Base-by-base conservation (phyloP, 2,329 filamentous ascomycete genomes). In the Aspergillus sp. region DNA sequence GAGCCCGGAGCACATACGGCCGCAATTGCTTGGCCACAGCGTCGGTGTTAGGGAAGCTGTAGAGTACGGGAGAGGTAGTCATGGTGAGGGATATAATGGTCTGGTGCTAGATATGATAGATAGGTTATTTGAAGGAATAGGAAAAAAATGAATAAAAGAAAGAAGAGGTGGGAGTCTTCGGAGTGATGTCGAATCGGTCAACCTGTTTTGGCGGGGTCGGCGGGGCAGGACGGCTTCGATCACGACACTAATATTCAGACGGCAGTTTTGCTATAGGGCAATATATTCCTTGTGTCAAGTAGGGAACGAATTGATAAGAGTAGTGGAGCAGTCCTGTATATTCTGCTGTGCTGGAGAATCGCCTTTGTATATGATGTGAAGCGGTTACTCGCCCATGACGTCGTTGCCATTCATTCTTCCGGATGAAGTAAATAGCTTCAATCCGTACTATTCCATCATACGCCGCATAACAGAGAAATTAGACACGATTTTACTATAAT, bases 1-100 rank as follows among this genome's bases (percentile, higher is more conserved):
- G 91, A 61, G 80, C 83, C 60, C 86, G 80, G 60, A 96, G 78
- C 60, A 97, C 76, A 71, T 94, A 96, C 59, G 81, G 74, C 64
- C 90, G 86, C 59, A 98, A 81, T 55, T 85, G 84, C 32, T 79
- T 74, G 17, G 90, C 88, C 57, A 98, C 83, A 51, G 81, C 76
- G 56, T 82, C 78, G 62, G 79, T 73, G 69, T 77, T 78, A 57
- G 82, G 74, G 72, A 94, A 97, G 58, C 86, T 82, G 78, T 87
- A 95, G 61, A 98, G 85, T 59, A 78, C 81, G 57, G 80, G 70
- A 52, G 67, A 60, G 50, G 62, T 54, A 30, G 65, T 59, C 73
- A 75, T 74, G 51, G 41, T 64, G 37, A 20, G 25, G 50, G 53
- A 33, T 30, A 15, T 33, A 38, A 19, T 20, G 15, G 38, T 45